phyloP scores from a whole-genome alignment of 2,329 filamentous ascomycete species.

The Colletotrichum trifolii region DNA sequence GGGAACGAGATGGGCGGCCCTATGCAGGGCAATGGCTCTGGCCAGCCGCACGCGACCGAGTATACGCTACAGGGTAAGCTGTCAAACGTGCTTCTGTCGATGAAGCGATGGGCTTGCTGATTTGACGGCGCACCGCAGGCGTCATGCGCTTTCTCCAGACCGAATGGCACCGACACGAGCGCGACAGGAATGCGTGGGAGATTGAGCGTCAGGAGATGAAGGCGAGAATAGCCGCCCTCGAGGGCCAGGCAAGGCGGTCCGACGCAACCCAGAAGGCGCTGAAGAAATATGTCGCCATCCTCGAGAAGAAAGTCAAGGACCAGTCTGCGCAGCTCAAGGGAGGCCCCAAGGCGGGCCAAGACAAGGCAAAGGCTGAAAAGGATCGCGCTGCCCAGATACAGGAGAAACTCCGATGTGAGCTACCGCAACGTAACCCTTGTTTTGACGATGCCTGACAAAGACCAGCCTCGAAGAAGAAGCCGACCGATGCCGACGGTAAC shows the following conservation, averaged over 20 bases:
- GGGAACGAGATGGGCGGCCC: conserved; percentile 58
- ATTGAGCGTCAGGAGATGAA: conserved; percentile 99
- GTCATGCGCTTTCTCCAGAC: conserved; percentile 99
- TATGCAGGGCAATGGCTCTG: conserved; percentile 58
- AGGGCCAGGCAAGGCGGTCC: conserved; percentile 87
- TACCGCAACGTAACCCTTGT: not conserved
- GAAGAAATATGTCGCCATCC: conserved; percentile 88
- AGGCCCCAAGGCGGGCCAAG: conserved; percentile 56
- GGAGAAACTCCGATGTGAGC: conserved; percentile 66
- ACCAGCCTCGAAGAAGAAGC: conserved; percentile 30
- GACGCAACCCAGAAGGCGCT: conserved; percentile 90
- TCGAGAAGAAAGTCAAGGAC: conserved; percentile 88
- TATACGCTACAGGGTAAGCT: conserved; percentile 67
- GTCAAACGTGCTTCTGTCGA: not conserved
- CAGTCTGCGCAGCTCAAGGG: conserved; percentile 79
- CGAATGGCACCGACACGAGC: conserved; percentile 98
- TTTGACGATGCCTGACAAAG: not conserved
- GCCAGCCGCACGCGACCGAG: conserved; percentile 69
- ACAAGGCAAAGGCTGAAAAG: conserved; percentile 58
- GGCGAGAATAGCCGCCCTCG: conserved; percentile 91
- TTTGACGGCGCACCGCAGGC: conserved; percentile 60
- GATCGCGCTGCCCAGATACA: conserved; percentile 65
- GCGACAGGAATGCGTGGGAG: conserved; percentile 98
- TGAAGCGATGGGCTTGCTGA: conserved; percentile 1
- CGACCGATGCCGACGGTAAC: conserved; percentile 55